Conservation (phyloP, 2,329 filamentous ascomycete genomes). For the Botrytis squamosa region DNA sequence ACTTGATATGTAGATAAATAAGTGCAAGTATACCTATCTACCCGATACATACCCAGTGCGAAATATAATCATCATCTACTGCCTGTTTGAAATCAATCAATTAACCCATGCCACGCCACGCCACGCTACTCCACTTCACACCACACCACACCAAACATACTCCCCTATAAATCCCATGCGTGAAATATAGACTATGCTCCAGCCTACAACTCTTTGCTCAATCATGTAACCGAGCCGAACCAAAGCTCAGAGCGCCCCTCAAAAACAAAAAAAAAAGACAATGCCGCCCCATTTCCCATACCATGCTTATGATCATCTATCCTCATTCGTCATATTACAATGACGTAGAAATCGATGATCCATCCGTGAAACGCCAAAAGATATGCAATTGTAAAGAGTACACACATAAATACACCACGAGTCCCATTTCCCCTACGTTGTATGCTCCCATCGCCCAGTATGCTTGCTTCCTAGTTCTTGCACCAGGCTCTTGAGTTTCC, state of each 20-base stretch:
- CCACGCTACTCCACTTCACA: not conserved
- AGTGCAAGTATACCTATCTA: not conserved
- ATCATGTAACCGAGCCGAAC: not conserved
- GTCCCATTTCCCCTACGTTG: not conserved
- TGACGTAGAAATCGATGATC: conserved; percentile 1
- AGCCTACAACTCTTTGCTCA: not conserved
- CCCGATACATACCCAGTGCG: not conserved
- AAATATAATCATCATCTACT: conserved; percentile 3
- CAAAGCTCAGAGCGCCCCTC: not conserved
- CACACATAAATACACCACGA: conserved; percentile 9
- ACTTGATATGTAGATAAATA: not conserved
- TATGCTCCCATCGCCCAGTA: not conserved
- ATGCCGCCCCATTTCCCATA: not conserved
- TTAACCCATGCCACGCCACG: not conserved
- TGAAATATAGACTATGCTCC: conserved; percentile 1
- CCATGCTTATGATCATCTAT: not conserved
- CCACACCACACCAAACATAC: not conserved
- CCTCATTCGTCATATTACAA: not conserved
- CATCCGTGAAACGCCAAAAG: conserved; percentile 10
- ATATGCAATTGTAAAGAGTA: conserved; percentile 8
- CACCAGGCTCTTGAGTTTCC: not conserved
- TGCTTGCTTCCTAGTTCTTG: not conserved
- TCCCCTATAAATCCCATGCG: not conserved
- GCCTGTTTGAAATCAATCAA: not conserved
- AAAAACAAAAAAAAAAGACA: not conserved